Conservation (phyloP, 768 basidiomycete genomes). For the Cystobasidium onofrii region DNA sequence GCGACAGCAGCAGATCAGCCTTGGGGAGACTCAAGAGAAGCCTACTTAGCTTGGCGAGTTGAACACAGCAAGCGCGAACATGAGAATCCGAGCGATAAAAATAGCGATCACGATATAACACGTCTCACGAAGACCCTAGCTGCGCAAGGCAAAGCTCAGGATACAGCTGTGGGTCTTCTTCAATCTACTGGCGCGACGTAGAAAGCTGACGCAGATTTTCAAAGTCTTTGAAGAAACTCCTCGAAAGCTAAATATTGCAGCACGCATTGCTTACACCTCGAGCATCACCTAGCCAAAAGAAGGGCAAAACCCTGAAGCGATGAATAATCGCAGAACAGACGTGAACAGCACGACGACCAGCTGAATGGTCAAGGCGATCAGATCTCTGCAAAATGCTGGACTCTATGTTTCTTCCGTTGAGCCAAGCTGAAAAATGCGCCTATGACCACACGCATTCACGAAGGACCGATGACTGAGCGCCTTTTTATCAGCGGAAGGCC, state of each 20-base stretch:
- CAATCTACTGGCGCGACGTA: neutral
- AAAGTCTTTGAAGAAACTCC: neutral
- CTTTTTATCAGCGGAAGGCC: no score
- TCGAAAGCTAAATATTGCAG: neutral
- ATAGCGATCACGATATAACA: neutral
- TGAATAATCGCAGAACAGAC: no score
- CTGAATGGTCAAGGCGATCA: no score
- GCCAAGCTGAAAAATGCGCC: no score
- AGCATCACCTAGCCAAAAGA: no score
- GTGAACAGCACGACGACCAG: no score
- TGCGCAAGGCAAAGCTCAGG: neutral
- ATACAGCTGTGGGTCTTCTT: neutral
- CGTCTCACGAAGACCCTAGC: neutral
- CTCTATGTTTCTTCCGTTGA: no score
- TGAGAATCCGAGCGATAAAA: neutral
- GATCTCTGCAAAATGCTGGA: no score
- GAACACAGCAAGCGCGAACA: neutral
- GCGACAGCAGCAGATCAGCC: neutral
- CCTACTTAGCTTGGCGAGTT: constrained; percentile 9
- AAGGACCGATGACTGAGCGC: no score
- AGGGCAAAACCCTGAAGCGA: no score
- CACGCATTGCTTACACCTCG: no score
- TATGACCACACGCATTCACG: no score
- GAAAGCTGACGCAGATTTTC: neutral
- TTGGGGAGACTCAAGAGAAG: constrained; percentile 13